These are phyloP conservation scores for Ascomycota sp. DNA, from an alignment of 2,329 filamentous ascomycete species.

Conservation along the genomic window DNA sequence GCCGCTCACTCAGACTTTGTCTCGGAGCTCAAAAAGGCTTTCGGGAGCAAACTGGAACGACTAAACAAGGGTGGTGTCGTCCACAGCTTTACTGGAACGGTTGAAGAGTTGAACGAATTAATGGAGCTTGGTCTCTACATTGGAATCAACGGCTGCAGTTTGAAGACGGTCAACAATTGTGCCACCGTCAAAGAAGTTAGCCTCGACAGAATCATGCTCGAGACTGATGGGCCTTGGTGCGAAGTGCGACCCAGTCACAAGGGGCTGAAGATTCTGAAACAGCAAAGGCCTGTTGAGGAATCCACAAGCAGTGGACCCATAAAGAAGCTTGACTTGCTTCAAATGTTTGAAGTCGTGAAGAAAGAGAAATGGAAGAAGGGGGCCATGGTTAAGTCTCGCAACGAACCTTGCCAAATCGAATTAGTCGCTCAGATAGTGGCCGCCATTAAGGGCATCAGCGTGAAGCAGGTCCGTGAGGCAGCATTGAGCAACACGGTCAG, in stretches of 20 bases:
- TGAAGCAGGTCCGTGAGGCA: slow-evolving; percentile 72
- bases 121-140: slow-evolving; percentile 69
- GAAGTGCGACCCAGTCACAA: slow-evolving; percentile 83
- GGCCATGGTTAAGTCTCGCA: slow-evolving; percentile 80
- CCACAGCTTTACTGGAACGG: slow-evolving; percentile 82
- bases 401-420: slow-evolving; percentile 76
- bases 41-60: slow-evolving; percentile 36
- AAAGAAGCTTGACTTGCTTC: slow-evolving; percentile 46
- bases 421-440: slow-evolving; percentile 80
- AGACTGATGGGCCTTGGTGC: slow-evolving; percentile 96
- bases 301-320: too few relatives aligned
- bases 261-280: slow-evolving; percentile 48
- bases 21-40: slow-evolving; percentile 37
- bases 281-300: slow-evolving; percentile 14
- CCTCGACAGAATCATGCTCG: slow-evolving; percentile 67
- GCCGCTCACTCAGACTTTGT: slow-evolving; percentile 79
- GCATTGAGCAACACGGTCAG: slow-evolving; percentile 64
- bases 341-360: slow-evolving; percentile 68
- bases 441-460: slow-evolving; percentile 55
- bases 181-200: slow-evolving; percentile 63
- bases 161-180: slow-evolving; percentile 87
- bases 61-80: slow-evolving; percentile 66
- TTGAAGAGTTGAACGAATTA: slow-evolving; percentile 65
- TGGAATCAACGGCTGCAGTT: slow-evolving; percentile 88
- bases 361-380: slow-evolving; percentile 89